These are phyloP conservation scores for Sugiyamaella castrensis DNA, from an alignment of 1,139 yeast species.

Conservation along the genomic window DNA sequence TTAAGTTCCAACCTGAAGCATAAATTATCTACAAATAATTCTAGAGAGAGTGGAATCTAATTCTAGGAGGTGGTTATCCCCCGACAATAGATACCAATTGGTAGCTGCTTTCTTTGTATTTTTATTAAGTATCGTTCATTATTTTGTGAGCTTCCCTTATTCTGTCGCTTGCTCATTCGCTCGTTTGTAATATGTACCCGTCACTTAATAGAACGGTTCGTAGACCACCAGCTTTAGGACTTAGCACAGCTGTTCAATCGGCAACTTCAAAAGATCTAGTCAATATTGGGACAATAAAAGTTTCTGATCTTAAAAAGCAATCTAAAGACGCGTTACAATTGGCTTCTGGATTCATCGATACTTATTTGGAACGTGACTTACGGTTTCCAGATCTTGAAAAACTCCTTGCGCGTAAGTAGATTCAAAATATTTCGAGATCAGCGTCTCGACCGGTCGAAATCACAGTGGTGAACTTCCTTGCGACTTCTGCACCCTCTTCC, in stretches of 20 bases:
- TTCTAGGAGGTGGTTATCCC: too few relatives aligned
- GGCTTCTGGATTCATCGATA: slow-evolving; percentile 38
- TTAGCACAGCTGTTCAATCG: slow-evolving; percentile 6
- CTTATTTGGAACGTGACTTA: slow-evolving; percentile 37
- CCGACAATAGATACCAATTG: not conserved
- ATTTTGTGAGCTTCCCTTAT: not conserved
- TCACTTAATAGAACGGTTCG: not conserved
- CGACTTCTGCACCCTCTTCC: too few relatives aligned
- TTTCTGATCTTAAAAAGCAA: slow-evolving; percentile 22
- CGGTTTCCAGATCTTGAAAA: slow-evolving; percentile 42
- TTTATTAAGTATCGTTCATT: not conserved
- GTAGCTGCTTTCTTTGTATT: not conserved
- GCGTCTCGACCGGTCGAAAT: too few relatives aligned
- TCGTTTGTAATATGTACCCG: not conserved
- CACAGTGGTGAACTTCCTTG: too few relatives aligned
- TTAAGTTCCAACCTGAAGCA: too few relatives aligned
- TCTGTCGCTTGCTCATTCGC: not conserved
- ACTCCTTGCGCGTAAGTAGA: slow-evolving; percentile 31
- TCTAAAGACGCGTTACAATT: slow-evolving; percentile 33
- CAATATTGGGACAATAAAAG: slow-evolving; percentile 23
- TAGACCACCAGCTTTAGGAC: slow-evolving; percentile 1
- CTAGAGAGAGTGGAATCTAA: too few relatives aligned
- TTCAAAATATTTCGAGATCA: too few relatives aligned
- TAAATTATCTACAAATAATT: too few relatives aligned
- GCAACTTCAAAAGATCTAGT: slow-evolving; percentile 8